phyloP scores from a whole-genome alignment of 176 grass and related monocot species.

The Eleusine coracana region DNA sequence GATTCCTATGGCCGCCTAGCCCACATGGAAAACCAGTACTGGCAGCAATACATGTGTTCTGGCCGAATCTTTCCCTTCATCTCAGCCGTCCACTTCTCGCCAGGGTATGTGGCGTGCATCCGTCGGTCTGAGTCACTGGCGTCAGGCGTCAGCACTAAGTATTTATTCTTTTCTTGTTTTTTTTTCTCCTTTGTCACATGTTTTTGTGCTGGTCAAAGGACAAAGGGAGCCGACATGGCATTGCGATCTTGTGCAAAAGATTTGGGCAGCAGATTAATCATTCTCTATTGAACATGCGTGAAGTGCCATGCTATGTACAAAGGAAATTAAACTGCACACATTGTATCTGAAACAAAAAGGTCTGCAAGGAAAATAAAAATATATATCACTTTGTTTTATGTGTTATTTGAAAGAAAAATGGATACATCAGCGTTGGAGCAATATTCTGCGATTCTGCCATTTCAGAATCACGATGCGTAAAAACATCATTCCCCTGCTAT shows the following conservation, averaged over 20 bases:
- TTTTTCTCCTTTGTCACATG: conserved; percentile 30
- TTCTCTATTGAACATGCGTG: conserved; percentile 28
- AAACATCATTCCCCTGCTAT: too few relatives aligned
- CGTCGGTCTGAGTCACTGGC: not conserved
- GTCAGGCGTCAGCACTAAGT: not conserved
- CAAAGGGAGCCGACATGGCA: conserved; percentile 20
- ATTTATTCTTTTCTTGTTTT: not conserved
- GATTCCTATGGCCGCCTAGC: conserved; percentile 46
- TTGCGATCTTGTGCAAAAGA: conserved; percentile 44
- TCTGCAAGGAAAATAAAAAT: not conserved
- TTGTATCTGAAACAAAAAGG: not conserved
- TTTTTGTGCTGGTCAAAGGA: conserved; percentile 44
- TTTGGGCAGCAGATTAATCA: conserved; percentile 28
- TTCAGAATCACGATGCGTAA: too few relatives aligned
- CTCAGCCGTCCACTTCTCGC: conserved; percentile 17
- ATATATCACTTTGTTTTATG: not conserved
- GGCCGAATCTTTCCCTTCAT: conserved; percentile 34
- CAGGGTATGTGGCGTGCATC: conserved; percentile 28
- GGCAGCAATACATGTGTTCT: not conserved
- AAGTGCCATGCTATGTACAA: conserved; percentile 10
- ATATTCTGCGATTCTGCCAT: too few relatives aligned
- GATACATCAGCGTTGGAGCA: not conserved
- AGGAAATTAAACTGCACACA: not conserved
- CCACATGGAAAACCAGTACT: conserved; percentile 29
- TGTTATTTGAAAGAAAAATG: not conserved